Evolutionary conservation across 345 rosid genomes (phyloP), one percentile per base, ranked within the genome.

Genomic region (Eucalyptus camaldulensis): DNA sequence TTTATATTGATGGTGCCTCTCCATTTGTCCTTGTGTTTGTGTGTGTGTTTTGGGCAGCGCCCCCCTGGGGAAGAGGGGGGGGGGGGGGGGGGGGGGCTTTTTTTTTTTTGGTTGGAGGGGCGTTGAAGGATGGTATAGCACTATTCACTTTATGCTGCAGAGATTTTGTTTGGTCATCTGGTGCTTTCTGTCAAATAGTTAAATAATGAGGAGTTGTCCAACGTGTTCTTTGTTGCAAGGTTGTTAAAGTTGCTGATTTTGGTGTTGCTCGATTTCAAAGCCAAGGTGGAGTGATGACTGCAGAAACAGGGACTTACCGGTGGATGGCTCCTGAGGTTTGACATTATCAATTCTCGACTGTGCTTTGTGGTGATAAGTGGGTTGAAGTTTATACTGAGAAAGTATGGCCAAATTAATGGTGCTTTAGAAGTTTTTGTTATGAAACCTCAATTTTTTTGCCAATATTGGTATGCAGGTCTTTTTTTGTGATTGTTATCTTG

Each of bases 301-400:
- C 96, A 24, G 97, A 96, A 92, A 95, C 97, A 54, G 98, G 96
- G 83, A 96, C 98, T 17, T 96, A 96, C 90, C 94, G 97, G 92
- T 96, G 97, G 98, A 95, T 96, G 98, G 98, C 98, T 65, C 97
- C 98, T 54, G 98, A 96, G 96, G 96, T 96, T 56, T 88, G 93
- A 60, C 92, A 89, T 44, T 87, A n/a, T 72, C 54, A 53, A 49
- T 60, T 16, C 89, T 25, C 72, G 43, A 54, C 27, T 72, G 80
- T 83, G 51, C 56, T 90, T 88, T 72, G 80, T 27, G 47, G 43
- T 51, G 62, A n/a, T 37, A 50, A 56, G 31, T 25, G 50, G 8
- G 65, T 65, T 29, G 40, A 31, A 43, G 33, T 44, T 43, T 56
- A 10, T 9, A 45, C 22, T 37, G 51, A 87, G 11, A n/a, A 44